Conservation (phyloP, 129 eudicot species). For the Sambucus nigra region DNA sequence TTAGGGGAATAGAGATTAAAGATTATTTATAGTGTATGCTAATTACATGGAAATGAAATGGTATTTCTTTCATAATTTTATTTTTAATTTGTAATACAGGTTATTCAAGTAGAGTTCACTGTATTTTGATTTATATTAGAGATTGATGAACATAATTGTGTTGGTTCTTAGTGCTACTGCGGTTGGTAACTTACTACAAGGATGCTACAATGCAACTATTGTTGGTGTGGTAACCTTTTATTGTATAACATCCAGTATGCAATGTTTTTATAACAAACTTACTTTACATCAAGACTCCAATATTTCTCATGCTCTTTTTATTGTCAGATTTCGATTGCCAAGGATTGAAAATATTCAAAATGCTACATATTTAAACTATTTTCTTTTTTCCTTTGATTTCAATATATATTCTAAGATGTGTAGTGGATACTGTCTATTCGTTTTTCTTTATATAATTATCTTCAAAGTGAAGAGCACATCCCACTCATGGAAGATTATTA, state of each 20-base stretch:
- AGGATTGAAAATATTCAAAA: background rate
- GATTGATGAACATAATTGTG: constrained; percentile 57
- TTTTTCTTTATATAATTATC: background rate
- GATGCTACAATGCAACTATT: constrained; percentile 82
- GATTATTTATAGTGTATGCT: background rate
- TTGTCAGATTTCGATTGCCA: background rate
- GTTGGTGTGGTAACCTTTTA: constrained; percentile 49
- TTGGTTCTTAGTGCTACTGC: constrained; percentile 61
- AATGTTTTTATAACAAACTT: background rate
- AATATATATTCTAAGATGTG: background rate
- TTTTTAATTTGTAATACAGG: background rate
- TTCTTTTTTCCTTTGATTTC: background rate
- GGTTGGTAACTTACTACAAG: constrained; percentile 73
- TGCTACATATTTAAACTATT: background rate
- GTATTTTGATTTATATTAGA: background rate
- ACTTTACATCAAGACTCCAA: too few relatives aligned
- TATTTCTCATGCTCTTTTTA: too few relatives aligned
- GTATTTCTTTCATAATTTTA: background rate
- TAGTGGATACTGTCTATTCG: too few relatives aligned
- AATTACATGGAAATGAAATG: background rate
- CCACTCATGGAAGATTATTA: background rate
- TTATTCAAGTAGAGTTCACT: background rate
- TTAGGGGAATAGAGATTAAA: background rate
- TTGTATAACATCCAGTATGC: too few relatives aligned
- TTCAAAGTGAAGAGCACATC: background rate